phyloP scores from a whole-genome alignment of 148 eudicot genomes.

The Silene latifolia region DNA sequence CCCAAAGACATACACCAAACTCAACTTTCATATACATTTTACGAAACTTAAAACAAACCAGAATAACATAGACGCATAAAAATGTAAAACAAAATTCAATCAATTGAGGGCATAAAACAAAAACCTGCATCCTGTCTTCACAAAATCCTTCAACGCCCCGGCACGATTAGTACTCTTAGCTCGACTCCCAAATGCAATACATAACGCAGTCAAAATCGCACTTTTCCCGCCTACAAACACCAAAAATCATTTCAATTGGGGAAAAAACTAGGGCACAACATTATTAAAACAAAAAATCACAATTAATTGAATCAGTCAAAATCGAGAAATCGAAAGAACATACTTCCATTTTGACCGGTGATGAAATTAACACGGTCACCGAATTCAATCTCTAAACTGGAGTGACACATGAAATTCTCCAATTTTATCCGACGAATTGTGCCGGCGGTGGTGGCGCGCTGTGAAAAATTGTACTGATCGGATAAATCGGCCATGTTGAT shows the following conservation, averaged over 20 bases:
- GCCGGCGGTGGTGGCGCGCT: constrained; percentile 42
- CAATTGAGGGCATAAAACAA: constrained; percentile 4
- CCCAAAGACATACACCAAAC: constrained; percentile 19
- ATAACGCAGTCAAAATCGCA: constrained; percentile 91
- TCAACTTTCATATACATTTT: background rate
- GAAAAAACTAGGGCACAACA: constrained; percentile 15
- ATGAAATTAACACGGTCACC: constrained; percentile 76
- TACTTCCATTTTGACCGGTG: constrained; percentile 98
- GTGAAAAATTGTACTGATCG: constrained; percentile 14
- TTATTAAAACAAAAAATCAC: background rate
- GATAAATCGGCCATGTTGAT: constrained; percentile 36
- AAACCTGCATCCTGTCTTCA: constrained; percentile 89
- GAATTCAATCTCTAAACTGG: constrained; percentile 65
- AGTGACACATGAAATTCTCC: constrained; percentile 97
- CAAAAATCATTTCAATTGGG: background rate
- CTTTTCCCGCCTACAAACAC: constrained; percentile 79
- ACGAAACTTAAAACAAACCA: background rate
- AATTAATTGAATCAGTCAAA: background rate
- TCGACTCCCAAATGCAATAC: constrained; percentile 89
- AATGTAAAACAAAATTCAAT: background rate
- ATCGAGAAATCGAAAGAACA: constrained; percentile 14
- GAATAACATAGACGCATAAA: too few species aligned
- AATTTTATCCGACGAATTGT: constrained; percentile 59
- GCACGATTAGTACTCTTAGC: constrained; percentile 95
- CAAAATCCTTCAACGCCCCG: constrained; percentile 72